Evolutionary conservation across 768 basidiomycete species (phyloP), one percentile per base, ranked within the genome.

Genomic region (Rubroboletus satanas): DNA sequence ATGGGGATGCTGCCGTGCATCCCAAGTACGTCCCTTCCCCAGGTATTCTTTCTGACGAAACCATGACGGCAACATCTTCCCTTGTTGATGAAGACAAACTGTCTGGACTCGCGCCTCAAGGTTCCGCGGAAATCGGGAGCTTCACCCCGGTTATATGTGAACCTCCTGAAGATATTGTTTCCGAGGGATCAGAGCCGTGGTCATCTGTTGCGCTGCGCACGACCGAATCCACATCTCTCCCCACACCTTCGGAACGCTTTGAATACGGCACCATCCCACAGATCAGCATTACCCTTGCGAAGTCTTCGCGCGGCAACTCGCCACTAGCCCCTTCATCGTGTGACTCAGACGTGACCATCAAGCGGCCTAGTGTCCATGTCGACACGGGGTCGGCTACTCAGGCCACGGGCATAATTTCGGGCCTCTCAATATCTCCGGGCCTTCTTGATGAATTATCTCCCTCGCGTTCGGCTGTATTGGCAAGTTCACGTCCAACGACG

Each of bases 221-320:
- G 43, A 58, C 59, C 31, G 54, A 48, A 53, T 29, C 56, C 55
- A 49, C 56, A 54, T 45, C 21, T 52, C 42, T 55, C 63, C 33
- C 58, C 52, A 56, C 59, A 51, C 51, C 23, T 33, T 57, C 49
- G 21, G 47, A 55, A n/a, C 48, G 48, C 26, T 48, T 54, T 48
- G 62, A 43, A 38, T 56, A 60, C 53, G 45, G 59, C 52, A 62
- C 52, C 29, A 66, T 68, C 53, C 68, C 67, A 53, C 67, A 61
- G 41, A 70, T 68, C 53, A 68, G 60, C 48, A 68, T 68, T 29
- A 68, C 68, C 37, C 60, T 70, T 38, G 35, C 67, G 10, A 68
- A 60, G 45, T 68, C 67, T 54, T 68, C 67, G 31, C 66, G 62
- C 52, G 66, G 66, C 45, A 61, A 68, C 35, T 68, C 67, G 8